A percentile compares a stretch with the other conserved stretches of the same genome.
Conservation (phyloP, 257 asterid genomes). For the Jasminum sambac region DNA sequence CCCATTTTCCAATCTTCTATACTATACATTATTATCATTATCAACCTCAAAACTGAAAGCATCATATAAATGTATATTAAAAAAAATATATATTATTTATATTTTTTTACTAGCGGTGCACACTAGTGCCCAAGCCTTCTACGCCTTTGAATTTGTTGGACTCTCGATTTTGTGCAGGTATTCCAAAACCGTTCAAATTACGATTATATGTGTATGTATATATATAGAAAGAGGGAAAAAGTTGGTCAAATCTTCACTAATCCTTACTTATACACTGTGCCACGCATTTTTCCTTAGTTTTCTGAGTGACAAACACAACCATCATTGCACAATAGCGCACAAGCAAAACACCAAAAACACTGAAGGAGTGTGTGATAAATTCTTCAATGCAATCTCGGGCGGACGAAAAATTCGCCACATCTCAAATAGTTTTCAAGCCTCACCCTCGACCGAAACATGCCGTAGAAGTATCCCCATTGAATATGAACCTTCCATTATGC, state of each 20-base stretch:
- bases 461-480: not conserved
- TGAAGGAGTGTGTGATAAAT: slow-evolving; percentile 7
- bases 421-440: not conserved
- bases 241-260: not conserved
- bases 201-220: no score
- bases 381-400: not conserved
- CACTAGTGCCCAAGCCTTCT: no score
- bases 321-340: slow-evolving; percentile 28
- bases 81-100: no score
- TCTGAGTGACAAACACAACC: not conserved
- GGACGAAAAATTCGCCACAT: not conserved
- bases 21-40: no score
- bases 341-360: slow-evolving; percentile 9
- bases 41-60: no score
- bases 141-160: no score
- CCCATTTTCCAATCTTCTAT: no score
- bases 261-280: slow-evolving; percentile 20
- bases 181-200: no score
- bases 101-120: no score
- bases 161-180: no score
- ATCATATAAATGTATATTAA: no score
- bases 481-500: not conserved
- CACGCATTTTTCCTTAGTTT: not conserved
- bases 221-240: slow-evolving; percentile 17
- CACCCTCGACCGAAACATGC: not conserved